Conservation (phyloP, 176 grass and related monocot genomes). For the Avena sativa region DNA sequence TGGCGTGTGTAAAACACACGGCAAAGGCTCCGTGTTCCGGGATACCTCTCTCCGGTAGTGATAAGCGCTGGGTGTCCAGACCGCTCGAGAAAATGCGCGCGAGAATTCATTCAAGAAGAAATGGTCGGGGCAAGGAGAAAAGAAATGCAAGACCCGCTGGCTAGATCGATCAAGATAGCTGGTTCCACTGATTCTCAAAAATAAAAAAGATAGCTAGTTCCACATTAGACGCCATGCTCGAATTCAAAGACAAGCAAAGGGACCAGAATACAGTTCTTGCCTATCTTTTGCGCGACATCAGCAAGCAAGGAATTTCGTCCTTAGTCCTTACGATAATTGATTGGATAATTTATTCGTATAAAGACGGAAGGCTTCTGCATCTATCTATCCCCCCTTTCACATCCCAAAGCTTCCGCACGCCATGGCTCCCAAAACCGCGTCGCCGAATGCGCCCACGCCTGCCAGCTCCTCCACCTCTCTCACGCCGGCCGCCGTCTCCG, state of each 20-base stretch:
- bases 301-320: not conserved
- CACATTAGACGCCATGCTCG: not conserved
- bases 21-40: too few relatives aligned
- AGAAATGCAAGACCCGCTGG: not conserved
- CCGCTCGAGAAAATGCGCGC: too few relatives aligned
- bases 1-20: too few relatives aligned
- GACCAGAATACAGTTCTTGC: not conserved
- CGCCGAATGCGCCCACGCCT: not conserved
- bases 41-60: too few relatives aligned
- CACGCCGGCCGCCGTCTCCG: constrained; percentile 1
- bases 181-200: too few relatives aligned
- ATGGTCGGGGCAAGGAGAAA: not conserved
- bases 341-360: not conserved
- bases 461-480: not conserved
- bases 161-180: not conserved
- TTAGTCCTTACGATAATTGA: not conserved
- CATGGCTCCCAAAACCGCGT: constrained; percentile 1
- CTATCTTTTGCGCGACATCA: not conserved
- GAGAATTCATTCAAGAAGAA: too few relatives aligned
- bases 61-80: too few relatives aligned
- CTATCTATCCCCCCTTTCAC: not conserved
- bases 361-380: not conserved
- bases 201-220: not conserved
- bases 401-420: not conserved
- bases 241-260: not conserved